Conservation (phyloP, 257 asterid genomes). For the Misopates orontium region DNA sequence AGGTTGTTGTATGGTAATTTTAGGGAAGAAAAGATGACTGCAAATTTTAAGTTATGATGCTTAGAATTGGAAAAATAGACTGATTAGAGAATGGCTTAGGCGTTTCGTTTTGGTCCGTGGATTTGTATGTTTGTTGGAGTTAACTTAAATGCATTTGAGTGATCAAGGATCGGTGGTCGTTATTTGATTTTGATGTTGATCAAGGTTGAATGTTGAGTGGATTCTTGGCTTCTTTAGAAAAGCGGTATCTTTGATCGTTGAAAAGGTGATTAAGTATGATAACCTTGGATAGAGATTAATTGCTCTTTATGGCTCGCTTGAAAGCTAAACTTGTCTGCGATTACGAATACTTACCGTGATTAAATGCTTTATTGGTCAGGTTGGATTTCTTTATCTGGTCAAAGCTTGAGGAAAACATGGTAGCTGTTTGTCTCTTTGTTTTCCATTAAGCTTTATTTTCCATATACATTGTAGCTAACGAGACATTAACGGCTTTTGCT, state of each 20-base stretch:
- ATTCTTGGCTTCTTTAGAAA: neutral
- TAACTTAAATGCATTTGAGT: slow-evolving; percentile 5
- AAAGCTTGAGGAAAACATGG: slow-evolving; percentile 33
- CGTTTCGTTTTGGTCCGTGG: neutral
- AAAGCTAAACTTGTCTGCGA: slow-evolving; percentile 8
- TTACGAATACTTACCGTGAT: slow-evolving; percentile 17
- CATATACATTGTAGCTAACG: slow-evolving; percentile 3
- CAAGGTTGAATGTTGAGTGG: neutral
- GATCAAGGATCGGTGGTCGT: neutral
- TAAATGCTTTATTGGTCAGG: slow-evolving; percentile 30
- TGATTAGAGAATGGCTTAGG: slow-evolving; percentile 11
- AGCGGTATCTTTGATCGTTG: neutral
- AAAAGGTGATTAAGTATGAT: no score
- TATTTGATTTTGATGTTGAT: neutral
- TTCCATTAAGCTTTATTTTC: neutral
- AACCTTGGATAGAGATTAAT: no score
- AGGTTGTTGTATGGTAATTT: slow-evolving; percentile 9
- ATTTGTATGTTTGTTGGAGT: slow-evolving; percentile 13
- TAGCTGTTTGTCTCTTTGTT: slow-evolving; percentile 2
- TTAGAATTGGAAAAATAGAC: neutral
- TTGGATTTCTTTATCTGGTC: slow-evolving; percentile 19
- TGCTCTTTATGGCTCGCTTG: neutral
- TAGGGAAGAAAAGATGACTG: neutral
- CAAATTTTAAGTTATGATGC: neutral
- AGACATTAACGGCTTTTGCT: slow-evolving; percentile 1